Evolutionary conservation across 371 early-diverging fungal species (phyloP).

Genomic region (Mortierella sp.): DNA sequence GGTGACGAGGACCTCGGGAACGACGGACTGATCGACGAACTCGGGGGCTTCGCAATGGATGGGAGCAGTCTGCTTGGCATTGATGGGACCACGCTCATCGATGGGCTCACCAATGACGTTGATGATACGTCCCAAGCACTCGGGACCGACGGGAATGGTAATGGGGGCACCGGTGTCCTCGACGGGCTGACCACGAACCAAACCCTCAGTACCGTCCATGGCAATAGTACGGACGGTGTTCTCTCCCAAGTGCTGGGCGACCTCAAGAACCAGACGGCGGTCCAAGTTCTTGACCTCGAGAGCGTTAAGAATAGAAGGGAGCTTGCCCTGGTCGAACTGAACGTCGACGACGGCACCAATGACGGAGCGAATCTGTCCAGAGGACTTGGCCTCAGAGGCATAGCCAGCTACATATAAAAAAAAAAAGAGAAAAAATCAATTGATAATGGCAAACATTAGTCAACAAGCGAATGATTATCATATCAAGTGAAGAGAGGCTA

Average conservation of each 20-base stretch:
- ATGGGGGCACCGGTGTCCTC: slow-evolving; percentile 96
- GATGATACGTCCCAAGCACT: slow-evolving; percentile 97
- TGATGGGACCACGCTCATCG: slow-evolving; percentile 98
- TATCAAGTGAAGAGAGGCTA: no score
- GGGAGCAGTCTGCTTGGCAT: slow-evolving; percentile 86
- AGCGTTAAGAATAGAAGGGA: slow-evolving; percentile 97
- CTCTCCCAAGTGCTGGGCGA: slow-evolving; percentile 97
- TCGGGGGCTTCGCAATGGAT: slow-evolving; percentile 96
- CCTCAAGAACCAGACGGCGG: slow-evolving; percentile 95
- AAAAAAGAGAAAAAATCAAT: not conserved
- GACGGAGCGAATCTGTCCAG: slow-evolving; percentile 85
- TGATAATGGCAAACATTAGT: not conserved
- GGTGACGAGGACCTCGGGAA: slow-evolving; percentile 95
- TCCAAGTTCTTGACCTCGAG: slow-evolving; percentile 92
- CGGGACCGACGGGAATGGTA: slow-evolving; percentile 94
- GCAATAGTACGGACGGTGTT: slow-evolving; percentile 99
- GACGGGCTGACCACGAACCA: slow-evolving; percentile 97
- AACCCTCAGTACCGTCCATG: slow-evolving; percentile 96
- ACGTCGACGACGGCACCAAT: slow-evolving; percentile 99
- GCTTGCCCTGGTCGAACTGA: slow-evolving; percentile 92
- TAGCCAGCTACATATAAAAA: slow-evolving; percentile 56
- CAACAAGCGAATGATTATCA: no score
- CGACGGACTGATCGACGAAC: slow-evolving; percentile 94
- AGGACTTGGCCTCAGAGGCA: slow-evolving; percentile 57
- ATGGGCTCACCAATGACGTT: slow-evolving; percentile 99